A percentile compares a stretch with the other conserved stretches of the same genome.
phyloP scores from a whole-genome alignment of 176 grass and related monocot species.

The Carex scoparia region DNA sequence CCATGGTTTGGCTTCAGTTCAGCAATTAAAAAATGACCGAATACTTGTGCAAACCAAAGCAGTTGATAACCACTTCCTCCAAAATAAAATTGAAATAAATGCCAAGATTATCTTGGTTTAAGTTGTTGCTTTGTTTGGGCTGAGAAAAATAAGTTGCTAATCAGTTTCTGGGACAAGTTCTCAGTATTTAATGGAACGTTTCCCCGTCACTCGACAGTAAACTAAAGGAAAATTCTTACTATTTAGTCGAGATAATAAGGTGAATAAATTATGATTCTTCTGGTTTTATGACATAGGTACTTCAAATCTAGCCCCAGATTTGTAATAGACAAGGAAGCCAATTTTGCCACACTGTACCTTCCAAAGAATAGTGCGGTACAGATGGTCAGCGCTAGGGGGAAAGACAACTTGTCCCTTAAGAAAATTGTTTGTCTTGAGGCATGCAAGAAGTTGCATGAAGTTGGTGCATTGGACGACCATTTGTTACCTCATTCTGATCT shows the following conservation, averaged over 20 bases:
- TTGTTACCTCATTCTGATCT: conserved; percentile 45
- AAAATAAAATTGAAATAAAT: neutral
- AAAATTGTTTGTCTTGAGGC: conserved; percentile 63
- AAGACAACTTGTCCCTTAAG: conserved; percentile 31
- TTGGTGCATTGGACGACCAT: conserved; percentile 54
- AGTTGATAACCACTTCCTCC: neutral
- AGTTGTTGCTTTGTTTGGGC: neutral
- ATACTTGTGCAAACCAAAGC: neutral
- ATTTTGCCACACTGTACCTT: conserved; percentile 49
- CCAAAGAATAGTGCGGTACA: conserved; percentile 63
- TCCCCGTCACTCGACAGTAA: neutral
- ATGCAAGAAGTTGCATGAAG: conserved; percentile 52
- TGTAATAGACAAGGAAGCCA: conserved; percentile 34
- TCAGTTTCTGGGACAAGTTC: neutral
- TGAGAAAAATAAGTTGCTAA: neutral
- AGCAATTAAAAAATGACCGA: neutral
- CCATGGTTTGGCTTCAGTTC: neutral
- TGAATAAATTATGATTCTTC: conserved; percentile 9
- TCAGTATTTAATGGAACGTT: neutral
- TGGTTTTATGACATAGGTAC: conserved; percentile 34
- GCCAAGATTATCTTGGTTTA: neutral
- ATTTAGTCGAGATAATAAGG: neutral
- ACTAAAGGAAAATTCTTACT: neutral
- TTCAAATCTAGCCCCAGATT: conserved; percentile 70
- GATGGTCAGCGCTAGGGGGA: conserved; percentile 29